phyloP scores from a whole-genome alignment of 208 protist genomes.

The Trypanosoma congolense region DNA sequence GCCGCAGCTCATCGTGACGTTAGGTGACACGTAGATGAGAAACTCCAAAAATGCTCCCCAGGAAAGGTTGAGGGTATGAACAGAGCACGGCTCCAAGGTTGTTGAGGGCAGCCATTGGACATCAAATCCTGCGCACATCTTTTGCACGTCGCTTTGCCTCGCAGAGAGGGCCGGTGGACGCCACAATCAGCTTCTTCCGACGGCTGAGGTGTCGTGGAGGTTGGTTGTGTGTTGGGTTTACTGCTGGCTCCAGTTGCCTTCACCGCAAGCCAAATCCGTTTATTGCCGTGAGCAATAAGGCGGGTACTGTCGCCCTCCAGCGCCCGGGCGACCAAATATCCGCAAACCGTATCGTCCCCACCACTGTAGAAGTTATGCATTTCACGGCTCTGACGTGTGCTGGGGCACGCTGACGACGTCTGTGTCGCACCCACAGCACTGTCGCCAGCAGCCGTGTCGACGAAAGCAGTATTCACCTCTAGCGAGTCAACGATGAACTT shows the following conservation, averaged over 20 bases:
- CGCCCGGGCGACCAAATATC: slow-evolving; percentile 12
- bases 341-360: slow-evolving; percentile 20
- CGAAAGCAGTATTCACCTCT: slow-evolving; percentile 24
- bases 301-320: slow-evolving; percentile 14
- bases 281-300: slow-evolving; percentile 23
- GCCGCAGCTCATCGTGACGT: slow-evolving; percentile 14
- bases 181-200: neutral
- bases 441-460: slow-evolving; percentile 8
- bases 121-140: slow-evolving; percentile 1
- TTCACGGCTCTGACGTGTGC: slow-evolving; percentile 13
- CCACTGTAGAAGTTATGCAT: slow-evolving; percentile 24
- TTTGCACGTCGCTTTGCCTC: slow-evolving; percentile 7
- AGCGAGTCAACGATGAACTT: slow-evolving; percentile 22
- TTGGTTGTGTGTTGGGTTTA: neutral
- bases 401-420: slow-evolving; percentile 1
- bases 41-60: slow-evolving; percentile 58
- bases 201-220: neutral
- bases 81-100: slow-evolving; percentile 13
- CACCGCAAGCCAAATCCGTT: slow-evolving; percentile 21
- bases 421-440: neutral
- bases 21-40: slow-evolving; percentile 37
- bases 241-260: slow-evolving; percentile 1
- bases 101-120: neutral
- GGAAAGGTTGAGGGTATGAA: slow-evolving; percentile 55
- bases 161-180: neutral